Conservation (phyloP, 495 filamentous ascomycete genomes). For the Sordaria brevicollis region DNA sequence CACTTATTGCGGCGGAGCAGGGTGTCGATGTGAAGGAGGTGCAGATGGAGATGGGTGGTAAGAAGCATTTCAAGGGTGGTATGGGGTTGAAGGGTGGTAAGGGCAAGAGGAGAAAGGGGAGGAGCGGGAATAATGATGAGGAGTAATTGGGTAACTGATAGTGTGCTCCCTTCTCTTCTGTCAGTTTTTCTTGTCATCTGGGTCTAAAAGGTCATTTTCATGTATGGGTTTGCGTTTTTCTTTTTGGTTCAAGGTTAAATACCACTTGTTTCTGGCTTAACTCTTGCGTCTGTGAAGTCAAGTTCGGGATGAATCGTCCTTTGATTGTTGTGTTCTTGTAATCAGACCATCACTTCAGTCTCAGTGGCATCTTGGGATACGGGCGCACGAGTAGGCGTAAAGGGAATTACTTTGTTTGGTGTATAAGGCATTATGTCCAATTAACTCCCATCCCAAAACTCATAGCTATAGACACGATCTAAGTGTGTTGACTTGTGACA, state of each 20-base stretch:
- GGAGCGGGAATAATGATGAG: conserved; percentile 10
- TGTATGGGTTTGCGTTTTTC: not conserved
- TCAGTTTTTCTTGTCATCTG: not conserved
- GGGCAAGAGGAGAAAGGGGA: conserved; percentile 24
- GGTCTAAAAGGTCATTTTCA: not conserved
- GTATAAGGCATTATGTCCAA: not conserved
- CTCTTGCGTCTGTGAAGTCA: not conserved
- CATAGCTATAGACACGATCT: not conserved
- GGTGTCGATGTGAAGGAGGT: conserved; percentile 78
- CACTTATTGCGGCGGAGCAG: conserved; percentile 77
- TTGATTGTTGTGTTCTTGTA: too few relatives aligned
- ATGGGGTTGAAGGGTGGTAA: conserved; percentile 41
- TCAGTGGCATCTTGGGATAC: not conserved
- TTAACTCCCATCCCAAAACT: not conserved
- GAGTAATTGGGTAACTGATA: conserved; percentile 13
- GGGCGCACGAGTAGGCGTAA: not conserved
- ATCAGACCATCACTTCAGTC: not conserved
- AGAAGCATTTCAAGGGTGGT: conserved; percentile 93
- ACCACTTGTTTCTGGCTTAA: not conserved
- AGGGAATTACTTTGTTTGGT: not conserved
- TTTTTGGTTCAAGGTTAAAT: not conserved
- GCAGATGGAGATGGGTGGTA: conserved; percentile 48
- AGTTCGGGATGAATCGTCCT: not conserved
- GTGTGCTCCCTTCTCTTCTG: not conserved
- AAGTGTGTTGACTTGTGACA: not conserved